These are phyloP conservation scores for Pseudopediastrum boryanum DNA, from an alignment of 139 green algal species.

Conservation along the genomic window DNA sequence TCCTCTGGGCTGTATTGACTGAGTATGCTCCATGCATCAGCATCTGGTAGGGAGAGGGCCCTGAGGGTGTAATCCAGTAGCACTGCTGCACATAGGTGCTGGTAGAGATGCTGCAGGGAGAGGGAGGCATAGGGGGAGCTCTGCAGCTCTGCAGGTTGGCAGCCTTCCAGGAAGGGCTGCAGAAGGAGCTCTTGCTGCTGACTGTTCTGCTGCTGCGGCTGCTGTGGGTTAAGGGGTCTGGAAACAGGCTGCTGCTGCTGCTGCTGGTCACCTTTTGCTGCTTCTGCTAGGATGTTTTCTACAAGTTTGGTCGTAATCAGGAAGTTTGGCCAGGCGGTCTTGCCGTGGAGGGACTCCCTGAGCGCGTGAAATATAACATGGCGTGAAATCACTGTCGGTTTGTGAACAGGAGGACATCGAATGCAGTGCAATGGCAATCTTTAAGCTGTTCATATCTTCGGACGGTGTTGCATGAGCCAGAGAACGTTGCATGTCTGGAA, in stretches of 20 bases:
- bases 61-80: conserved; percentile 41
- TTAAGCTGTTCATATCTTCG: too few species aligned
- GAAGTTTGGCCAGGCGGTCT: conserved; percentile 36
- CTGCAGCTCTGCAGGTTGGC: too few species aligned
- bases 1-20: conserved; percentile 11
- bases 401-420: too few species aligned
- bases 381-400: too few species aligned
- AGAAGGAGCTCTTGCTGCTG: neutral
- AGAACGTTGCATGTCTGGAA: too few species aligned
- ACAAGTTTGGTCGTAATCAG: conserved; percentile 38
- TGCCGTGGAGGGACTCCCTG: conserved; percentile 34
- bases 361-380: too few species aligned
- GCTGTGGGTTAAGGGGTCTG: neutral
- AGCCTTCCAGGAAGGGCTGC: too few species aligned
- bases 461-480: too few species aligned
- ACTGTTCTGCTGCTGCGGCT: neutral
- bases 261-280: neutral
- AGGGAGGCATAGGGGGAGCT: neutral
- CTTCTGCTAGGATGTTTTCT: conserved; percentile 42
- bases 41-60: conserved; percentile 36
- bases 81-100: conserved; percentile 42
- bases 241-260: neutral
- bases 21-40: conserved; percentile 44
- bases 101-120: conserved; percentile 29
- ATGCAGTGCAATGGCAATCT: too few species aligned